Evolutionary conservation across 768 basidiomycete genomes (phyloP).

Genomic region (Mycena belliarum): DNA sequence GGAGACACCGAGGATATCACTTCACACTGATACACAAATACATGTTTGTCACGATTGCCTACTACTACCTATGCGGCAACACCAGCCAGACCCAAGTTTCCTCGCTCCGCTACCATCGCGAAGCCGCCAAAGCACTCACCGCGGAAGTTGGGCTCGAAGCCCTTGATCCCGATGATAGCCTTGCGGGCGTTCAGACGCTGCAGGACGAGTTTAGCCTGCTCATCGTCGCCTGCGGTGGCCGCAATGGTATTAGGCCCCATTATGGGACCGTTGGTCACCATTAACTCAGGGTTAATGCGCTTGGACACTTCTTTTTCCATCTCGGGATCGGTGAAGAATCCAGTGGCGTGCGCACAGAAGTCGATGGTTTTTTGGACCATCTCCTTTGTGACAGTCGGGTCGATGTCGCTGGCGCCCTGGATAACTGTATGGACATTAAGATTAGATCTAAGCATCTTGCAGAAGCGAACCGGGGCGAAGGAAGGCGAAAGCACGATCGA

Average conservation of each 20-base stretch:
- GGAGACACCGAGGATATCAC: no score
- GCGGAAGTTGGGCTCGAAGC: conserved; percentile 21
- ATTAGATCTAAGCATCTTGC: neutral
- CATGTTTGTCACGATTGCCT: no score
- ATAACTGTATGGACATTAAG: neutral
- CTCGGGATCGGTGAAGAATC: neutral
- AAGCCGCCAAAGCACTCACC: conserved; percentile 21
- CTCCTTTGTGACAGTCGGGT: neutral
- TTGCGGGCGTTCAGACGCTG: no score
- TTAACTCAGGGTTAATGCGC: neutral
- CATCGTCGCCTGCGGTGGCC: no score
- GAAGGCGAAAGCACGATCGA: conserved; percentile 48
- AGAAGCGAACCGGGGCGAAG: conserved; percentile 32
- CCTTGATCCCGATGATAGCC: no score
- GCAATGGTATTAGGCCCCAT: neutral
- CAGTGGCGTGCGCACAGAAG: neutral
- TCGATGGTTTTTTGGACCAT: neutral
- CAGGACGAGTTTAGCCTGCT: no score
- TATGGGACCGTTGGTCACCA: neutral
- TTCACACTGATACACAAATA: no score
- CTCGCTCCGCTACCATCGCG: conserved; percentile 18
- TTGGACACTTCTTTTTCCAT: neutral
- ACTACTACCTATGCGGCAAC: no score
- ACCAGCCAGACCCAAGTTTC: conserved; percentile 15
- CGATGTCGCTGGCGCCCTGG: neutral